These are phyloP conservation scores for Eucalyptus paniculata DNA, from an alignment of 345 rosid species.

Conservation along the genomic window DNA sequence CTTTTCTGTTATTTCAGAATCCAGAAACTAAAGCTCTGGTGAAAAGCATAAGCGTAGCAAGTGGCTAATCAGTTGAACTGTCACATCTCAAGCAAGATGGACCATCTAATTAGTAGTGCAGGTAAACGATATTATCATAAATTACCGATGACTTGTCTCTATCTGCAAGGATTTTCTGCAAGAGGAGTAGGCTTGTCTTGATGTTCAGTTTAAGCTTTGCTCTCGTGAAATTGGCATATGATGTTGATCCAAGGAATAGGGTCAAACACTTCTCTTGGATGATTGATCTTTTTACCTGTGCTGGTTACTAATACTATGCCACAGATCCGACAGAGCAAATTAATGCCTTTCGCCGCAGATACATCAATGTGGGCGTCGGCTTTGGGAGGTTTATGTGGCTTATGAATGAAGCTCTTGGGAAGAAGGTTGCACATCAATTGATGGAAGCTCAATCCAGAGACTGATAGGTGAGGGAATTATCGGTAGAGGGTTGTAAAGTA, in stretches of 20 bases:
- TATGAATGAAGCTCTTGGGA: conserved; percentile 43
- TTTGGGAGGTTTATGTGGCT: conserved; percentile 54
- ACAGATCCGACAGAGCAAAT: conserved; percentile 17
- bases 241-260: background rate
- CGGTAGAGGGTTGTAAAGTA: conserved; percentile 4
- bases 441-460: conserved; percentile 67
- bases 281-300: conserved; percentile 67
- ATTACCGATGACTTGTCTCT: conserved; percentile 45
- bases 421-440: conserved; percentile 48
- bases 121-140: background rate
- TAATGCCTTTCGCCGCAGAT: conserved; percentile 48
- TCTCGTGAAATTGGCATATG: conserved; percentile 39
- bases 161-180: conserved; percentile 46
- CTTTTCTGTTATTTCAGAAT: background rate
- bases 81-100: background rate
- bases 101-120: background rate
- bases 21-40: background rate
- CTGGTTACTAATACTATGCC: conserved; percentile 52
- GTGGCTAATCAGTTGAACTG: background rate
- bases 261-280: conserved; percentile 64
- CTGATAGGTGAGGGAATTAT: conserved; percentile 56
- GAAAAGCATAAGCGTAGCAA: background rate
- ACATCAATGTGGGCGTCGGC: conserved; percentile 59
- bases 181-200: conserved; percentile 45
- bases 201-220: conserved; percentile 52